Evolutionary conservation across 345 rosid species (phyloP).

Genomic region (Anacardium occidentale): DNA sequence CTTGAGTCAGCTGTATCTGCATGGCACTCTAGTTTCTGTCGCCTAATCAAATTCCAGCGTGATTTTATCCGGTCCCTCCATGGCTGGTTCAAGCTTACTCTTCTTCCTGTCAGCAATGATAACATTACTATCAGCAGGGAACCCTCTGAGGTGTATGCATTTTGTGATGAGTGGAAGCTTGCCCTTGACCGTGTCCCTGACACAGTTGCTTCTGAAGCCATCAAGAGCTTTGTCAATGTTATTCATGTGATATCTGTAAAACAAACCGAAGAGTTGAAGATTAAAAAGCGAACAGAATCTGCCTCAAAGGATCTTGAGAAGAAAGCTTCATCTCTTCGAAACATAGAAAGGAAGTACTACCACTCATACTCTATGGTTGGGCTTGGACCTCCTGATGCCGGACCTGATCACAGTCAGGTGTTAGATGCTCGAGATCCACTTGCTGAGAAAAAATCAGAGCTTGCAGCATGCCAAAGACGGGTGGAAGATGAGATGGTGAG

Average conservation of each 20-base stretch:
- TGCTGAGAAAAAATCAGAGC: slow-evolving; percentile 78
- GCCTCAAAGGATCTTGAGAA: slow-evolving; percentile 89
- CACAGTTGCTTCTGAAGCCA: slow-evolving; percentile 96
- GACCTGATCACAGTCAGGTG: slow-evolving; percentile 57
- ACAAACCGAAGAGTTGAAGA: slow-evolving; percentile 80
- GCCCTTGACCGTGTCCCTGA: slow-evolving; percentile 93
- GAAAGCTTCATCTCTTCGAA: slow-evolving; percentile 84
- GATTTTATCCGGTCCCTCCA: slow-evolving; percentile 77
- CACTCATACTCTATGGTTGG: slow-evolving; percentile 93
- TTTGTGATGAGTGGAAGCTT: slow-evolving; percentile 94
- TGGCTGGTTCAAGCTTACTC: slow-evolving; percentile 90
- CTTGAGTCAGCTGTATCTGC: slow-evolving; percentile 80
- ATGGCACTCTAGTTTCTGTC: slow-evolving; percentile 92
- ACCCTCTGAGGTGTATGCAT: slow-evolving; percentile 53
- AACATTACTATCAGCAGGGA: slow-evolving; percentile 36
- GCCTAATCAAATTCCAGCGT: slow-evolving; percentile 74
- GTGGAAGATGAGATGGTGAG: slow-evolving; percentile 90
- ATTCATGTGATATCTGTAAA: slow-evolving; percentile 74
- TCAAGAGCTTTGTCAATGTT: slow-evolving; percentile 86
- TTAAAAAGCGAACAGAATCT: slow-evolving; percentile 69
- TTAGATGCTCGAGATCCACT: slow-evolving; percentile 93
- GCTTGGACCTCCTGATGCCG: slow-evolving; percentile 69
- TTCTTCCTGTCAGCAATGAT: slow-evolving; percentile 66
- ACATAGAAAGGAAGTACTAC: slow-evolving; percentile 88
- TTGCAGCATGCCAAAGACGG: slow-evolving; percentile 78